These are phyloP conservation scores for Candolleomyces eurysporus DNA, from an alignment of 768 basidiomycete genomes.

Conservation along the genomic window DNA sequence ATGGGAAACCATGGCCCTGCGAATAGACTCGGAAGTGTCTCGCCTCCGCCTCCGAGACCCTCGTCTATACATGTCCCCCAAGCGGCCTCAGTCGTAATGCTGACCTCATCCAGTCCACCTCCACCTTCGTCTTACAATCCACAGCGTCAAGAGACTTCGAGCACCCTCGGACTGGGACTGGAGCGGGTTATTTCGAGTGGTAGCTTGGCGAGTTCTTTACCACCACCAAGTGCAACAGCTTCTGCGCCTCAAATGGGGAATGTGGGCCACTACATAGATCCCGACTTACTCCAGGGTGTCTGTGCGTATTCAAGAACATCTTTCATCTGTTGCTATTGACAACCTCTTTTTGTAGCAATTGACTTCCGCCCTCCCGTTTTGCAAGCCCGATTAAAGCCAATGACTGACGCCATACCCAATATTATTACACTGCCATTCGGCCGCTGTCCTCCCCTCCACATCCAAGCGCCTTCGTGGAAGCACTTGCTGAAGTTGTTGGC, in stretches of 20 bases:
- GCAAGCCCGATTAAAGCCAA: slow-evolving; percentile 40
- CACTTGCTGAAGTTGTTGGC: slow-evolving; percentile 75
- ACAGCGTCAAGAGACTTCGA: background rate
- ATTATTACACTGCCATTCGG: slow-evolving; percentile 74
- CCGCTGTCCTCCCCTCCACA: slow-evolving; percentile 62
- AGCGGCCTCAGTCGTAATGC: too few relatives aligned
- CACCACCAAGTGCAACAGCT: background rate
- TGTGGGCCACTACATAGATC: slow-evolving; percentile 54
- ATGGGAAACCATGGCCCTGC: too few relatives aligned
- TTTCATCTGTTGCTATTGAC: background rate
- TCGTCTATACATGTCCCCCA: too few relatives aligned
- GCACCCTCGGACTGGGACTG: background rate
- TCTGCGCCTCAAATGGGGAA: slow-evolving; percentile 19
- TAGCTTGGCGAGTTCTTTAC: background rate
- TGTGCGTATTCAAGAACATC: slow-evolving; percentile 45
- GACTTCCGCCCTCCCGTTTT: slow-evolving; percentile 64
- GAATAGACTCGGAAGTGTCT: background rate
- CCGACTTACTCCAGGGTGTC: slow-evolving; percentile 55
- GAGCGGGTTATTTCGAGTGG: background rate
- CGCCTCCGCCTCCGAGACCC: background rate
- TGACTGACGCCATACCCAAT: slow-evolving; percentile 61
- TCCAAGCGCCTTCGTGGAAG: slow-evolving; percentile 75
- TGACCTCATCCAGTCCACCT: background rate
- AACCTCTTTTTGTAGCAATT: slow-evolving; percentile 46
- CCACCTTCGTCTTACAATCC: background rate